phyloP scores from a whole-genome alignment of 768 basidiomycete genomes.

The Pisolithus marmoratus region DNA sequence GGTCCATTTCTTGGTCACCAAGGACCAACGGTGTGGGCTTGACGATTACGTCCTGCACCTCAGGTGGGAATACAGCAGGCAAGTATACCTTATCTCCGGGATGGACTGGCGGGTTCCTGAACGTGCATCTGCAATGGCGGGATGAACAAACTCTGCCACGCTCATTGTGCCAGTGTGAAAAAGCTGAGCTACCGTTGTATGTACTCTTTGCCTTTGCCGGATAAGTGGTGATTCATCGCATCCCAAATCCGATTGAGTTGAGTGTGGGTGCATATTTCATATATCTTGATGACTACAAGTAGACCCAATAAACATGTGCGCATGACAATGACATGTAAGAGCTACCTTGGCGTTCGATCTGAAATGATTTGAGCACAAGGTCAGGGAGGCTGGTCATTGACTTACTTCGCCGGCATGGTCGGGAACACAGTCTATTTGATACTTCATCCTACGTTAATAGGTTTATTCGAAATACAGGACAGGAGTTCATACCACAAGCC shows the following conservation, averaged over 20 bases:
- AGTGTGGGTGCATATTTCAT: constrained; percentile 45
- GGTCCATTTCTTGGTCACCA: constrained; percentile 40
- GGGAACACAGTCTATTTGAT: constrained; percentile 43
- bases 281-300: constrained; percentile 39
- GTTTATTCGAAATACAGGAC: not conserved
- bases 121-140: constrained; percentile 35
- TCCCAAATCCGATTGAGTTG: constrained; percentile 47
- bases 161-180: not conserved
- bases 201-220: constrained; percentile 47
- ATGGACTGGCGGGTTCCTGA: constrained; percentile 30
- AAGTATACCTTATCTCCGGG: constrained; percentile 39
- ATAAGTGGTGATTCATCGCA: constrained; percentile 36
- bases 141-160: not conserved
- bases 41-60: constrained; percentile 16
- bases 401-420: constrained; percentile 31
- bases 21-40: constrained; percentile 25
- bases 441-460: constrained; percentile 25
- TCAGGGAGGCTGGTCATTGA: not conserved
- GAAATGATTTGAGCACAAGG: constrained; percentile 4
- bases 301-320: not conserved
- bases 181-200: constrained; percentile 35
- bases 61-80: constrained; percentile 49
- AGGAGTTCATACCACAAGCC: constrained; percentile 40
- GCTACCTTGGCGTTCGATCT: constrained; percentile 38
- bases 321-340: not conserved